Percentiles rank a stretch among this genome's conserved stretches.
phyloP scores from a whole-genome alignment of 345 rosid species.

The Citrus mangshanensis region DNA sequence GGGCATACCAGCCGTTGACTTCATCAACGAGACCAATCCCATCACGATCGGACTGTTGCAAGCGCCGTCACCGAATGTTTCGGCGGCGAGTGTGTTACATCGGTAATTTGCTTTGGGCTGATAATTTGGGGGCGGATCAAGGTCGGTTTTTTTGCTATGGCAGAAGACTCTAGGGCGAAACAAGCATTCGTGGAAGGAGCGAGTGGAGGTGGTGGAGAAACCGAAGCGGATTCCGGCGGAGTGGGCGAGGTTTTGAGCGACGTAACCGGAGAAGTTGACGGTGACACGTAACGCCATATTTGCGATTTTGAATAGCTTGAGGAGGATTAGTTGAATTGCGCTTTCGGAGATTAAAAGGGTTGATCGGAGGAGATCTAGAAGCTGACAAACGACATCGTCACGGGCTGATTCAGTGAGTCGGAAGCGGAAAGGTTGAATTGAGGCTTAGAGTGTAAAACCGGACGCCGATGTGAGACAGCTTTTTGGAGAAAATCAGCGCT shows the following conservation, averaged over 20 bases:
- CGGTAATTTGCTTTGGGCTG: constrained; percentile 11
- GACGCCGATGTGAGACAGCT: neutral
- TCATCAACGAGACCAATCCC: constrained; percentile 58
- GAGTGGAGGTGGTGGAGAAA: constrained; percentile 32
- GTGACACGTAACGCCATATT: constrained; percentile 77
- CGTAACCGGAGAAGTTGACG: constrained; percentile 59
- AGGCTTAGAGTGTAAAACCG: constrained; percentile 1
- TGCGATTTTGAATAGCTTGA: constrained; percentile 32
- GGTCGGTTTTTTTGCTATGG: constrained; percentile 37
- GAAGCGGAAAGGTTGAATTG: constrained; percentile 28
- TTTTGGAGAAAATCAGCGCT: too few species aligned
- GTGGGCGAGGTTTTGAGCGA: constrained; percentile 54
- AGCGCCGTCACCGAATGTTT: constrained; percentile 39
- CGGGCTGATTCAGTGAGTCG: constrained; percentile 17
- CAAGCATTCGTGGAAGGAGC: constrained; percentile 51
- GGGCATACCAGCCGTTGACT: constrained; percentile 39
- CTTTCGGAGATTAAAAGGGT: constrained; percentile 32
- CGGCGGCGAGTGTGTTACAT: constrained; percentile 46
- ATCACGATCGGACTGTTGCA: constrained; percentile 35
- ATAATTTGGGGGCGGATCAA: constrained; percentile 26
- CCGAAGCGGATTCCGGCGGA: constrained; percentile 50
- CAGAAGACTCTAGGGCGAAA: constrained; percentile 45
- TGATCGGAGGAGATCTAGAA: constrained; percentile 30
- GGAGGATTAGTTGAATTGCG: constrained; percentile 43
- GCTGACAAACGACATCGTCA: constrained; percentile 17